Base-by-base conservation (phyloP, 1,284 basidiomycete species). In the Neolentinus lepideus region DNA sequence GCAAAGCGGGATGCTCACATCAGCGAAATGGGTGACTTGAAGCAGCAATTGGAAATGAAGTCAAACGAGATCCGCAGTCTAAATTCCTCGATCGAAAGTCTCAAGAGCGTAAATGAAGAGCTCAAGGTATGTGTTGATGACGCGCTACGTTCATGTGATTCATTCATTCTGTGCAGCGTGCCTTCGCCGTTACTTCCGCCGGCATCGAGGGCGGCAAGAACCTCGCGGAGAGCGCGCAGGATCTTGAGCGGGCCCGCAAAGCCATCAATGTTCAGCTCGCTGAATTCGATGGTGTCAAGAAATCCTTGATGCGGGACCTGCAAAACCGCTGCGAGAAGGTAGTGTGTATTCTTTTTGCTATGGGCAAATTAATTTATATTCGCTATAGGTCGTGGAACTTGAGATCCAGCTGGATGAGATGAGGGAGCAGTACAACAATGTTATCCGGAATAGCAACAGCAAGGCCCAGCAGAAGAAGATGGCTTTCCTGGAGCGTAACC, bases 291-390 rank as follows among this genome's bases (percentile, higher is more conserved):
- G 89, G 90, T 33, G 94, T 98, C 68, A 99, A 99, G 83, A 97
- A 98, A 78, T 96, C 91, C 58, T 81, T 99, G 62, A 98, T 99
- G 91, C 89, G 94, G 52, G 97, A 99, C 76, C 76, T 99, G 61
- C 97, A 98, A 76, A 98, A 99, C 72, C 94, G 97, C 48, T 99
- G 97, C 71, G 97, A 99, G 78, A 99, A 99, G 87, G 94, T 92
- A 56, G 60, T 75, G 61, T 56, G 48, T 36, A 46, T 55, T 24
- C 16, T 52, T 50, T 16, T 8, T n/a, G 16, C 25, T 12, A 26
- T 29, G n/a, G n/a, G n/a, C n/a, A 29, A 50, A 46, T 46, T 25
- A 46, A 16, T 46, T 50, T 11, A 25, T 6, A 50, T 24, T 21
- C 47, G 47, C 8, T 62, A 19, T 64, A 96, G 94, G 95, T 99